phyloP scores from a whole-genome alignment of 176 grass and related monocot genomes.

The Themeda triandra region DNA sequence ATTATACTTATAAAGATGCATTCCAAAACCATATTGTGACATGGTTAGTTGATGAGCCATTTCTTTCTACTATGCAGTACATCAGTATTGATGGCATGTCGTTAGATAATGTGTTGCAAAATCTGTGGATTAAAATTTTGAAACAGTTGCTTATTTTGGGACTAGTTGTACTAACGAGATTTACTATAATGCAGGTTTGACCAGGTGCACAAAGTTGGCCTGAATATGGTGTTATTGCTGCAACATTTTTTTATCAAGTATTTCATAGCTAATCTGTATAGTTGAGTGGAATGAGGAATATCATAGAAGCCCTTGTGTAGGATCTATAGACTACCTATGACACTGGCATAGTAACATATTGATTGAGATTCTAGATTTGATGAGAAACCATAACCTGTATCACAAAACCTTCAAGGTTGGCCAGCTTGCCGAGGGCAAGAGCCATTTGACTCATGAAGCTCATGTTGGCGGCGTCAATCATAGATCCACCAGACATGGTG shows the following conservation, averaged over 20 bases:
- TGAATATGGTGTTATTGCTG: background rate
- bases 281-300: background rate
- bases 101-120: background rate
- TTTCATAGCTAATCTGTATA: background rate
- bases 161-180: background rate
- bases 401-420: constrained; percentile 87
- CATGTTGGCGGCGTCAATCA: constrained; percentile 34
- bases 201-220: background rate
- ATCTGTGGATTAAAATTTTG: background rate
- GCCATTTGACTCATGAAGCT: constrained; percentile 79
- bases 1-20: constrained; percentile 15
- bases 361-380: constrained; percentile 10
- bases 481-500: constrained; percentile 49
- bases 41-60: constrained; percentile 2
- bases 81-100: background rate
- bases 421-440: constrained; percentile 65
- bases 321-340: background rate
- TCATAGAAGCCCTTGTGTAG: background rate
- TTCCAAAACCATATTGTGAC: background rate
- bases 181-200: background rate
- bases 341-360: background rate
- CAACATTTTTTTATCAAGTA: background rate
- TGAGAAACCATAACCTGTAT: constrained; percentile 52
- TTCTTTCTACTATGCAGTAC: constrained; percentile 31
- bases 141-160: constrained; percentile 14